These are phyloP conservation scores for Cladobotryum protrusum DNA, from an alignment of 2,329 filamentous ascomycete species.

Conservation along the genomic window DNA sequence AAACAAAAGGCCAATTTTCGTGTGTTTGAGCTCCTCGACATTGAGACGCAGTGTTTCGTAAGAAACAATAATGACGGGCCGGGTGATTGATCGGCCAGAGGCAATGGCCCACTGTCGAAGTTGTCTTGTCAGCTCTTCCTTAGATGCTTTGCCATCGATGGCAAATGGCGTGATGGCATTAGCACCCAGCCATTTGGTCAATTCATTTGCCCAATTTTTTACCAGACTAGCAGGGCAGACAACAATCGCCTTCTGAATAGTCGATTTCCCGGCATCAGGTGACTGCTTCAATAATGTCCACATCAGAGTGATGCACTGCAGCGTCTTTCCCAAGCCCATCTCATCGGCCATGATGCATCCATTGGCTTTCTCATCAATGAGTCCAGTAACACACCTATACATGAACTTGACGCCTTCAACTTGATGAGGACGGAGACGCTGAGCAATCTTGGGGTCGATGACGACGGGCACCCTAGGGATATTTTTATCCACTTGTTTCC, in stretches of 20 bases:
- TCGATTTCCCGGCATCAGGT: conserved; percentile 85
- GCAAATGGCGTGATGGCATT: conserved; percentile 91
- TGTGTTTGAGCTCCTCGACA: conserved; percentile 81
- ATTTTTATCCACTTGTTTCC: conserved; percentile 76
- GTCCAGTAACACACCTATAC: conserved; percentile 89
- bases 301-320: conserved; percentile 94
- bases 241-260: conserved; percentile 94
- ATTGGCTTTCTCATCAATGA: conserved; percentile 88
- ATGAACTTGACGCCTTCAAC: conserved; percentile 97
- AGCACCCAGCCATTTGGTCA: conserved; percentile 91
- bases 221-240: conserved; percentile 95
- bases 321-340: conserved; percentile 95
- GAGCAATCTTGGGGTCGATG: conserved; percentile 83
- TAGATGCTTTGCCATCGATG: conserved; percentile 92
- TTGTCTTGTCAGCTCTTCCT: conserved; percentile 85
- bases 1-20: conserved; percentile 83
- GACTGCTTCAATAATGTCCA: conserved; percentile 97
- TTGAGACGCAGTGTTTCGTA: conserved; percentile 94
- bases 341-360: conserved; percentile 99
- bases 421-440: conserved; percentile 91
- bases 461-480: conserved; percentile 92
- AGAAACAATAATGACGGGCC: conserved; percentile 93
- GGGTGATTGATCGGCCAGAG: conserved; percentile 78
- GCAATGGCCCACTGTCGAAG: conserved; percentile 93
- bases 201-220: conserved; percentile 95